Evolutionary conservation across 1,139 yeast species (phyloP).

Genomic region (Taphrina sp.): DNA sequence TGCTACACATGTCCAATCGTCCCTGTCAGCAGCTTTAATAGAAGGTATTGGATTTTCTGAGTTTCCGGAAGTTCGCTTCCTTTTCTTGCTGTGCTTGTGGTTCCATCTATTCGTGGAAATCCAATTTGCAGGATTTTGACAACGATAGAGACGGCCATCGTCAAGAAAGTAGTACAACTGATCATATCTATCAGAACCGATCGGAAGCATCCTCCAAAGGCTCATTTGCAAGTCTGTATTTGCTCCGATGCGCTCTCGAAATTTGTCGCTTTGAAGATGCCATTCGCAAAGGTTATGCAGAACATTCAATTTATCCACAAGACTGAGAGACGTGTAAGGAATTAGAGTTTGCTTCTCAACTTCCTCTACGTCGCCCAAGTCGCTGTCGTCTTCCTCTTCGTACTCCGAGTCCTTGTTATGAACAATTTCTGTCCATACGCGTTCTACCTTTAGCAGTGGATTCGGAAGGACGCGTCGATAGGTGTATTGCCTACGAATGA

Average conservation of each 20-base stretch:
- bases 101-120: neutral
- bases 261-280: constrained; percentile 26
- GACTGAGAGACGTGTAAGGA: neutral
- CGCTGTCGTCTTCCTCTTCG: constrained; percentile 7
- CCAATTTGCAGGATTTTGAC: constrained; percentile 4
- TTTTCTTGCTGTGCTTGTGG: neutral
- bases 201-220: constrained; percentile 20
- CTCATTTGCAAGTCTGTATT: constrained; percentile 16
- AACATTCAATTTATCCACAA: constrained; percentile 1
- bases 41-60: neutral
- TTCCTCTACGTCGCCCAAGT: constrained; percentile 24
- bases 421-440: constrained; percentile 17
- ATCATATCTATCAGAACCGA: constrained; percentile 18
- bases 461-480: constrained; percentile 22
- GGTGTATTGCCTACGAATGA: constrained; percentile 28
- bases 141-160: constrained; percentile 24
- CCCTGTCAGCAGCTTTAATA: neutral
- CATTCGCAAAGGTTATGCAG: constrained; percentile 32
- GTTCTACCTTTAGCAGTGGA: constrained; percentile 14
- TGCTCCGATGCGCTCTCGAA: constrained; percentile 24
- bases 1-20: constrained; percentile 27
- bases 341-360: constrained; percentile 9
- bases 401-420: neutral
- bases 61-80: neutral
- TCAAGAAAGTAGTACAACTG: constrained; percentile 15